These are phyloP conservation scores for Clavispora vitiphila DNA, from an alignment of 805 yeast species.

Conservation along the genomic window DNA sequence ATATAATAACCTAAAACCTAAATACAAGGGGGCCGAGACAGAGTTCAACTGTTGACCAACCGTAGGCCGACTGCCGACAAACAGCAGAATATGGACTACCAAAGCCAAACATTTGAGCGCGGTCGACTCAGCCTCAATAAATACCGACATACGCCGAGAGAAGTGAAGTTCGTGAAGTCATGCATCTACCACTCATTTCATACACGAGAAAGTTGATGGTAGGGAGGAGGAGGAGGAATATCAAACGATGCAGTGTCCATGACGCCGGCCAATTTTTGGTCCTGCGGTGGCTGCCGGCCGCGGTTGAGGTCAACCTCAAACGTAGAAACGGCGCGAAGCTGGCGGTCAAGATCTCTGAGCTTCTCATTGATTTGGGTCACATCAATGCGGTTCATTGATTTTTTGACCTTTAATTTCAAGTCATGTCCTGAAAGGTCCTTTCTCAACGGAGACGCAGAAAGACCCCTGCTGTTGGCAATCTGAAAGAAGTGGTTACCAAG, in stretches of 20 bases:
- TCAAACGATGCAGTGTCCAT: not conserved
- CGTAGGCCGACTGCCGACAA: too few species aligned
- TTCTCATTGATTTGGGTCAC: conserved; percentile 24
- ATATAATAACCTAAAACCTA: not conserved
- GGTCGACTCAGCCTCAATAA: not conserved
- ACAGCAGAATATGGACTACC: too few species aligned
- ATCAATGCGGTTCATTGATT: conserved; percentile 29
- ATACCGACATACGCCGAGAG: not conserved
- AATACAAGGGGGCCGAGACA: too few species aligned
- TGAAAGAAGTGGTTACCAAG: conserved; percentile 35
- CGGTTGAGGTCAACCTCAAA: not conserved
- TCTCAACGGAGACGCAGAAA: conserved; percentile 26
- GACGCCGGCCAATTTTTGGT: not conserved
- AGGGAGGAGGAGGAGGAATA: conserved; percentile 13
- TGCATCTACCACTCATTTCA: not conserved
- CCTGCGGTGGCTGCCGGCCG: not conserved
- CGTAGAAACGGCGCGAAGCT: not conserved
- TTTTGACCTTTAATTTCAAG: conserved; percentile 14
- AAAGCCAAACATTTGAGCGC: too few species aligned
- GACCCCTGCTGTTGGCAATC: conserved; percentile 20
- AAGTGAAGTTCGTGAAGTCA: not conserved
- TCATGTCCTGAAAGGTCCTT: conserved; percentile 8
- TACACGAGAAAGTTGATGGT: conserved; percentile 13
- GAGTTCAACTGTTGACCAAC: too few species aligned
- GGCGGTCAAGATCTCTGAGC: conserved; percentile 7